phyloP scores from a whole-genome alignment of 768 basidiomycete genomes.

The Paxillus rubicundulus region DNA sequence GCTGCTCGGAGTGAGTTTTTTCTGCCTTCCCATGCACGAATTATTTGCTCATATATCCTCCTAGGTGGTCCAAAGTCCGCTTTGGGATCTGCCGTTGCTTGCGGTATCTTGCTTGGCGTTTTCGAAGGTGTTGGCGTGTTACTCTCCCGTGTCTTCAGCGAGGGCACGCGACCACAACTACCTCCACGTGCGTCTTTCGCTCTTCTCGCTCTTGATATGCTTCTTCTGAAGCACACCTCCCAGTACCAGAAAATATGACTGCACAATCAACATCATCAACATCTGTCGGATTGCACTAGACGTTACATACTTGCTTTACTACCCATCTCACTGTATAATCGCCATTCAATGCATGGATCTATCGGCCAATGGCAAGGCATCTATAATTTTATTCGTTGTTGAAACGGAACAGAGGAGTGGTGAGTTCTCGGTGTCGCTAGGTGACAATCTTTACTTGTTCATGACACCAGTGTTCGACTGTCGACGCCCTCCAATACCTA shows the following conservation, averaged over 20 bases:
- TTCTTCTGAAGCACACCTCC: constrained; percentile 5
- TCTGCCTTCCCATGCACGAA: neutral
- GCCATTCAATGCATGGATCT: constrained; percentile 34
- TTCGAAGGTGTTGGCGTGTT: constrained; percentile 96
- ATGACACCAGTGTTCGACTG: no score
- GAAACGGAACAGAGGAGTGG: neutral
- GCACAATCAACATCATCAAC: constrained; percentile 43
- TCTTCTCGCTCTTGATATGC: neutral
- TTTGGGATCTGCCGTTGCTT: constrained; percentile 89
- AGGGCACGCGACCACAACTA: constrained; percentile 75
- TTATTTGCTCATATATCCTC: constrained; percentile 10
- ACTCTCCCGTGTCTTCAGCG: constrained; percentile 83
- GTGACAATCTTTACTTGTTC: neutral
- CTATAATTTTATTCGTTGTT: constrained; percentile 2
- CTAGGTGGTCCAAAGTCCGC: constrained; percentile 91
- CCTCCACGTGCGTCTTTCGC: constrained; percentile 60
- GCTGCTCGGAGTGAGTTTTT: constrained; percentile 82
- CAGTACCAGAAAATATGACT: constrained; percentile 57
- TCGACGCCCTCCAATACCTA: no score
- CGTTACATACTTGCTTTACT: constrained; percentile 32
- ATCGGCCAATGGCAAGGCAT: constrained; percentile 26
- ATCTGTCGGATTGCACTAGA: constrained; percentile 50
- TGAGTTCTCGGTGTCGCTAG: neutral
- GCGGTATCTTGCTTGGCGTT: constrained; percentile 92
- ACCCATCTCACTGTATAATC: constrained; percentile 38